Evolutionary conservation across 495 filamentous ascomycete species (phyloP), one percentile per base, ranked within the genome.

Genomic region (Penicillium steckii): DNA sequence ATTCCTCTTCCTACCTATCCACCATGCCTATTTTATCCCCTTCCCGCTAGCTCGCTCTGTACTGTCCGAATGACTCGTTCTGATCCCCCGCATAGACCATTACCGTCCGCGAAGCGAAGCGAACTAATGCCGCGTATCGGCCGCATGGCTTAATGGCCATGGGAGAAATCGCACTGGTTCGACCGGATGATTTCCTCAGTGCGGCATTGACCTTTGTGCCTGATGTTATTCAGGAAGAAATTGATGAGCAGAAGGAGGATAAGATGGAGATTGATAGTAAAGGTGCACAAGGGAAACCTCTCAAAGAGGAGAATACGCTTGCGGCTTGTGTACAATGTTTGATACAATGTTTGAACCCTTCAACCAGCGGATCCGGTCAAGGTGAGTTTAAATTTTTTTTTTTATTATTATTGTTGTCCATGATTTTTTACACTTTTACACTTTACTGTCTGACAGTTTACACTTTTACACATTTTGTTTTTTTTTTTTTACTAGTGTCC

Each of bases 61-160:
- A n/a, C n/a, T n/a, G n/a, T n/a, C n/a, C 27, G 27, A 29, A 15
- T 35, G 32, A 41, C 38, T 23, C 18, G 42, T 45, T 45, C 47
- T 50, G 51, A 56, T 45, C 44, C 48, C 44, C 53, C 50, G 42
- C 46, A 49, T 50, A 76, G 73, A 65, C 61, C 6, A 89, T 96
- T 56, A 78, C 84, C 17, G 69, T 92, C 45, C 83, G 93, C 45
- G 94, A 98, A 79, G 91, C 91, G 8, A 95, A 91, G 73, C 84
- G 94, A 13, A 89, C 89, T 56, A 98, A 97, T 64, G 79, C 81
- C 21, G 68, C 74, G 2, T 98, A 96, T 68, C 82, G 88, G 12
- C 87, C 85, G 18, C 79, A 88, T 62, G 90, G 89, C 15, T 72
- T 96, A 48, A 70, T 76, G 45, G 85, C 81, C 33, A 72, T 97